Evolutionary conservation across 768 basidiomycete species (phyloP).

Genomic region (Lentinula detonsa): DNA sequence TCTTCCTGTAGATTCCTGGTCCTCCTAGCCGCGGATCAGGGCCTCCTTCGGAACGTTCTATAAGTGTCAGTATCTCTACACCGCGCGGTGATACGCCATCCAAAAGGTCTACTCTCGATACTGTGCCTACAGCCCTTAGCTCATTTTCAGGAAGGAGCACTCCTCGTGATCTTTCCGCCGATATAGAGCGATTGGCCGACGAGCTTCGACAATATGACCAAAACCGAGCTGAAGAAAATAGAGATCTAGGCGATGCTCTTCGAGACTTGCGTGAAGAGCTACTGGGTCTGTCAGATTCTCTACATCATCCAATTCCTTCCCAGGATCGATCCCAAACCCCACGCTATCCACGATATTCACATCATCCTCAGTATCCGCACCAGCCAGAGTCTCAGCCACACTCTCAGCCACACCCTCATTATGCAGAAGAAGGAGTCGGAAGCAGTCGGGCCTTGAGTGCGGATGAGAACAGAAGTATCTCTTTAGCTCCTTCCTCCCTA

Average conservation of each 20-base stretch:
- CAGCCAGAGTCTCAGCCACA: background rate
- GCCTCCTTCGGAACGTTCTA: conserved; percentile 23
- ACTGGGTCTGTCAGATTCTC: conserved; percentile 50
- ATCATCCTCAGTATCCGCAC: conserved; percentile 7
- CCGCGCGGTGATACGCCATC: conserved; percentile 44
- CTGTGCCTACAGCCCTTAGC: conserved; percentile 36
- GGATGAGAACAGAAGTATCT: background rate
- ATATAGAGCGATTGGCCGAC: conserved; percentile 44
- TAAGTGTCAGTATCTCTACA: conserved; percentile 45
- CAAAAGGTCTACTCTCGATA: conserved; percentile 37
- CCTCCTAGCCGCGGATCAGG: background rate
- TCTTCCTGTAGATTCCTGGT: conserved; percentile 13
- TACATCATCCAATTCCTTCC: conserved; percentile 32
- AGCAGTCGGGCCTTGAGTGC: conserved; percentile 1
- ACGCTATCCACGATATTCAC: conserved; percentile 10
- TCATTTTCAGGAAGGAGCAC: conserved; percentile 11
- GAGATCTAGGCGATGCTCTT: conserved; percentile 61
- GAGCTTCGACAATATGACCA: conserved; percentile 53
- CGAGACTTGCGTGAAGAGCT: conserved; percentile 67
- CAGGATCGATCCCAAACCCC: background rate
- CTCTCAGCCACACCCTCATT: background rate
- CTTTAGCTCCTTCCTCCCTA: conserved; percentile 11
- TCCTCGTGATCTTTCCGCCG: conserved; percentile 13
- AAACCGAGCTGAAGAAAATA: conserved; percentile 54
- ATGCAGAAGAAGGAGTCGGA: conserved; percentile 3